These are phyloP conservation scores for Protomyces lactucae-debilis DNA, from an alignment of 1,139 yeast genomes.

Conservation along the genomic window DNA sequence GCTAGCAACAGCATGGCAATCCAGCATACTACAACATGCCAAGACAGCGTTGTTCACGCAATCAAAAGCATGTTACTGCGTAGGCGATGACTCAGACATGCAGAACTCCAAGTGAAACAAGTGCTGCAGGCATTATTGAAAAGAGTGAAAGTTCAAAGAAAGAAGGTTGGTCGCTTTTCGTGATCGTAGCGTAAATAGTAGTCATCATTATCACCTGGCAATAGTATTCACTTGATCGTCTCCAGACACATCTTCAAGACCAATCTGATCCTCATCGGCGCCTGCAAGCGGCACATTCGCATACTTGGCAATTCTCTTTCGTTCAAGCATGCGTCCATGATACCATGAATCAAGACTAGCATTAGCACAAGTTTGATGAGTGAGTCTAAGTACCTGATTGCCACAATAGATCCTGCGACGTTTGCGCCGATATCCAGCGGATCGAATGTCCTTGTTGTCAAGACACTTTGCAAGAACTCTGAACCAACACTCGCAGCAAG, in stretches of 20 bases:
- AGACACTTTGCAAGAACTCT: slow-evolving; percentile 48
- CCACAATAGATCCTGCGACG: slow-evolving; percentile 39
- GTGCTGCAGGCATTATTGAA: too few species aligned
- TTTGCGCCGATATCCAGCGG: slow-evolving; percentile 41
- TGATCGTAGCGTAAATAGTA: too few species aligned
- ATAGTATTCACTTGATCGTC: background rate
- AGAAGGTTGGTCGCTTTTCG: too few species aligned
- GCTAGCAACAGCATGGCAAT: too few species aligned
- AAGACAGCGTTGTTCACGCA: too few species aligned
- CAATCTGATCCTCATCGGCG: background rate
- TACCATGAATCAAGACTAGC: slow-evolving; percentile 33
- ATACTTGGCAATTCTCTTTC: slow-evolving; percentile 32
- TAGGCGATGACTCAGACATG: too few species aligned
- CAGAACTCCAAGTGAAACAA: too few species aligned
- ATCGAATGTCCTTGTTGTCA: slow-evolving; percentile 42
- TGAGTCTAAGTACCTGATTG: slow-evolving; percentile 37
- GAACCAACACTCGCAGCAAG: slow-evolving; percentile 49
- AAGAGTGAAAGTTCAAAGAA: too few species aligned
- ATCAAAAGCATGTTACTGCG: too few species aligned
- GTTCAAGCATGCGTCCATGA: slow-evolving; percentile 38
- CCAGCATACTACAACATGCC: too few species aligned
- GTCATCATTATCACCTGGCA: background rate
- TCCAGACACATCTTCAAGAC: background rate
- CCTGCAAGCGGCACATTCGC: background rate
- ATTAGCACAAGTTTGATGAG: background rate